Evolutionary conservation across 2,329 filamentous ascomycete species (phyloP), one percentile per base, ranked within the genome.

Genomic region (Penicillium sp.): DNA sequence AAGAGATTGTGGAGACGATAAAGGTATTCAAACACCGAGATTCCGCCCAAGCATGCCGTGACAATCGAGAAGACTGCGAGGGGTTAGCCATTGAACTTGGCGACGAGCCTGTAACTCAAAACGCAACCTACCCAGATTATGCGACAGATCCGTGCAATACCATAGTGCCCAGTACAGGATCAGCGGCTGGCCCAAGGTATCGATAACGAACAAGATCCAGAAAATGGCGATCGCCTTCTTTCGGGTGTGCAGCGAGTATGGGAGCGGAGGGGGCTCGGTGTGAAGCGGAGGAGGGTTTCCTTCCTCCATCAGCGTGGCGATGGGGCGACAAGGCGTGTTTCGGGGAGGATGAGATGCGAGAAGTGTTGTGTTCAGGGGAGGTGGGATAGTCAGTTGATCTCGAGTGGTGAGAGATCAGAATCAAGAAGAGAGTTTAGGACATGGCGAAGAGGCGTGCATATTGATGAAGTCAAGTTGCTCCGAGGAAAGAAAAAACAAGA

Each of bases 131-230:
- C 70, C 68, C 56, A 73, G 29, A 37, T 76, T 73, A 52, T 71
- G 69, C 33, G 71, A 72, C 26, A 85, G 64, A 54, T 74, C 70
- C 8, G 81, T 80, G 55, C 75, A 76, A 56, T 85, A 85, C 80
- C 81, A 84, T 30, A 86, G 72, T 42, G 78, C 75, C 72, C 82
- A 86, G 69, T 86, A 86, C 2, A 86, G 73, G 3, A 75, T 78
- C 52, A 86, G 75, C 15, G 84, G 84, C 68, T 84, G 80, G 50
- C 74, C 78, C 52, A 84, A 72, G 44, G 79, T 82, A 68, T 86
- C 84, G 51, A 85, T 61, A 18, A 85, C 64, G 49, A 85, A 83
- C 33, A 86, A 65, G 0, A 72, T 71, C 83, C 83, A 86, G 70
- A 86, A 86, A 55, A 82, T 69, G 30, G 76, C 70, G 54, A 86